Evolutionary conservation across 2,329 filamentous ascomycete genomes (phyloP), one percentile per base, ranked within the genome.

Genomic region (Onygenales sp.): DNA sequence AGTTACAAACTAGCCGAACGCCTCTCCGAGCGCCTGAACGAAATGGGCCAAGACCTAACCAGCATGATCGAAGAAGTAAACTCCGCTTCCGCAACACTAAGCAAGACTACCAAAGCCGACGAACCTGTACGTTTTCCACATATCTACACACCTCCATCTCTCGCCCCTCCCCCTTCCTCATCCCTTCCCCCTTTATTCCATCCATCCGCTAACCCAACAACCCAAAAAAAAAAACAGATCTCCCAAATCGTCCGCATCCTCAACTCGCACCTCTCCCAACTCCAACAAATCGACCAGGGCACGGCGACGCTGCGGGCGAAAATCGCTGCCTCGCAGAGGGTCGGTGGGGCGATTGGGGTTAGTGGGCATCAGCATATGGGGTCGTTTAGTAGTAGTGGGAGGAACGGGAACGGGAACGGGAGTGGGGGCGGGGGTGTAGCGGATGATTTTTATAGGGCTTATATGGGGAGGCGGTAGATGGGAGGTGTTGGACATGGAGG

Each of bases 11-110:
- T 94, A 51, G 93, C 93, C 1, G 93, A 98, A 77, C 93, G 89
- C 70, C 79, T 96, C 59, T 89, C 89, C 9, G 88, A 95, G 66
- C 84, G 88, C 59, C 77, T 98, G 59, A 91, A 95, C 54, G 90
- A 95, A 62, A 94, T 97, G 83, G 90, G 89, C 65, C 88, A 89
- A 67, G 90, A 95, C 66, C 77, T 98, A 58, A 84, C 83, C 47
- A 92, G 89, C 73, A 97, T 98, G 90, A 95, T 98, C 62, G 91
- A 95, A 67, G 93, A 97, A 71, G 95, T 98, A 67, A 98, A 98
- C 67, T 83, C 85, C 61, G 92, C 94, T 57, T 93, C 88, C n/a
- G 81, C 87, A 52, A 89, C 85, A 27, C 75, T 98, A 59, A 92
- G 84, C 78, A 95, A 94, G 78, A 89, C 87, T 54, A 86, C 81